phyloP scores from a whole-genome alignment of 1,139 yeast species.

The Pneumocystis murina region DNA sequence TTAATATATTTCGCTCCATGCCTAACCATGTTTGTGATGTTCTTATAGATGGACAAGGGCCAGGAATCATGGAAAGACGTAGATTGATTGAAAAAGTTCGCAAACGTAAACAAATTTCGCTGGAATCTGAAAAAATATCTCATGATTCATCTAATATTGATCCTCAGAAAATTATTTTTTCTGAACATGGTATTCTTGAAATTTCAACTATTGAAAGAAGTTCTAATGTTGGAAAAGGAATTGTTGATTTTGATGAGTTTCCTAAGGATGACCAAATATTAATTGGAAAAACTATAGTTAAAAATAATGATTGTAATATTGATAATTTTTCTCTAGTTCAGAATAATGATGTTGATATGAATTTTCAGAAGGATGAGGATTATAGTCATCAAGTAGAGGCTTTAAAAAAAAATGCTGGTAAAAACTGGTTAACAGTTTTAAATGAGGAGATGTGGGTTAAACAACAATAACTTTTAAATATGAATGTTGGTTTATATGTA shows the following conservation, averaged over 20 bases:
- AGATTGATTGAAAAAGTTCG: conserved; percentile 13
- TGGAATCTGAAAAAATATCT: background rate
- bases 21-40: conserved; percentile 32
- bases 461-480: background rate
- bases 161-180: background rate
- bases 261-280: background rate
- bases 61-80: conserved; percentile 42
- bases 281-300: background rate
- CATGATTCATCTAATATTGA: background rate
- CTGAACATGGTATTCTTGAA: background rate
- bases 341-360: background rate
- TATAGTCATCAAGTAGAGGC: conserved; percentile 15
- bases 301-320: background rate
- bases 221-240: background rate
- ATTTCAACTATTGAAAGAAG: background rate
- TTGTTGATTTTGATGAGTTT: conserved; percentile 1
- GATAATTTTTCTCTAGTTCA: background rate
- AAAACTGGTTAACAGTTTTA: conserved; percentile 16
- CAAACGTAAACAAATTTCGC: conserved; percentile 8
- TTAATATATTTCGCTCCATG: conserved; percentile 34
- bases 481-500: background rate
- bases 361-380: conserved; percentile 11
- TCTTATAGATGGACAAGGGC: conserved; percentile 46
- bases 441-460: conserved; percentile 13
- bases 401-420: conserved; percentile 15